These are phyloP conservation scores for Kurtzmaniella quercitrusa DNA, from an alignment of 1,139 yeast species.

Conservation along the genomic window DNA sequence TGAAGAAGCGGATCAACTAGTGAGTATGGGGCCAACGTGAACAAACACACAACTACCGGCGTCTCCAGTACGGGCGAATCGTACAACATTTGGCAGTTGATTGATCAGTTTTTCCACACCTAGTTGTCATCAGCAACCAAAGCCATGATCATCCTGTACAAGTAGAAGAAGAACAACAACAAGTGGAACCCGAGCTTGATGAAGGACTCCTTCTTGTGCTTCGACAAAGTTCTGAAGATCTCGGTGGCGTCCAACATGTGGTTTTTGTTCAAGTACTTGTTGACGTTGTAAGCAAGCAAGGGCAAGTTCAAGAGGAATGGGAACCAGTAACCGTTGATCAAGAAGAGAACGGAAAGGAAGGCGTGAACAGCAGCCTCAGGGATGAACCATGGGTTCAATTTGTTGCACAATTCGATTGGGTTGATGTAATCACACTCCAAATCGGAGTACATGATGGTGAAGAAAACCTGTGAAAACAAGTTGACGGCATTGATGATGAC, in stretches of 20 bases:
- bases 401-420: constrained; percentile 94
- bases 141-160: constrained; percentile 95
- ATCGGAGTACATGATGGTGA: constrained; percentile 90
- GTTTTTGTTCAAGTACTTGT: constrained; percentile 69
- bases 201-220: constrained; percentile 90
- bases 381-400: constrained; percentile 80
- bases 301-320: constrained; percentile 85
- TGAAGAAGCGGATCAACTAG: too few species aligned
- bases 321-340: constrained; percentile 92
- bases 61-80: too few species aligned
- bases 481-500: constrained; percentile 81
- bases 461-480: constrained; percentile 86
- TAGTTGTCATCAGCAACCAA: constrained; percentile 63
- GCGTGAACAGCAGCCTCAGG: constrained; percentile 92
- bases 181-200: constrained; percentile 88
- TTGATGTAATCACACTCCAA: constrained; percentile 93
- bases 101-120: too few species aligned
- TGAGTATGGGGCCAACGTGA: too few species aligned
- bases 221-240: constrained; percentile 89
- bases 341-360: constrained; percentile 62
- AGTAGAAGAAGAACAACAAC: constrained; percentile 89
- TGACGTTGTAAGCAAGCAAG: constrained; percentile 73
- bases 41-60: too few species aligned
- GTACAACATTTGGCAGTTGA: too few species aligned
- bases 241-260: constrained; percentile 96